Evolutionary conservation across 2,329 filamentous ascomycete species (phyloP), one percentile per base, ranked within the genome.

Genomic region (Ascochyta fabae): DNA sequence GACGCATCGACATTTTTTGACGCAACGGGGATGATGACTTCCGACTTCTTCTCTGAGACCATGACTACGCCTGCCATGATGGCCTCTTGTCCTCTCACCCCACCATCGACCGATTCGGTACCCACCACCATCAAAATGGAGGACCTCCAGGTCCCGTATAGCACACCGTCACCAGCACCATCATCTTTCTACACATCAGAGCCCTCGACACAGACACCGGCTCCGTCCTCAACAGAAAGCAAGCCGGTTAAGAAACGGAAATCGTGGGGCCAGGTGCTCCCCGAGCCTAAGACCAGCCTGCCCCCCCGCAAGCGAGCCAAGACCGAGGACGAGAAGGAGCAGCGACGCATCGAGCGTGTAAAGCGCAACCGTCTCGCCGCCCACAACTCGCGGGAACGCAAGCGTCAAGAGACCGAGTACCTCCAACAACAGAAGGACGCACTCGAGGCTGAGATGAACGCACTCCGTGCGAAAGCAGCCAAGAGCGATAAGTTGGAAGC

Each of bases 251-350:
- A 97, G 86, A 97, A 97, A 86, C 85, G 95, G 70, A 99, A 98
- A 81, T 98, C 95, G 44, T 99, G 95, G 95, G 95, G 95, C 45
- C 95, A 99, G 78, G 91, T 96, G 75, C 87, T 98, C 36, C 95
- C 95, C 16, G 91, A 96, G 73, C 95, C 95, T 39, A 98, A 97
- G 84, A 98, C 95, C 29, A 96, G 94, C 72, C 86, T 98, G 7
- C 94, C 94, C 58, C 94, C 94, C 35, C 88, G 93, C 65, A 99
- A 99, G 86, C 92, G 95, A 60, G 95, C 95, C 68, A 99, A 98
- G 85, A 99, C 95, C 3, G 94, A 96, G 70, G 95, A 97, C 71
- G 95, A 99, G 79, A 99, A 99, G 80, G 95, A 98, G 79, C 95
- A 99, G 78, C 90, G 95, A 40, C 90, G 95, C 59, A 96, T 98